A percentile compares a stretch with the other conserved stretches of the same genome.
phyloP scores from a whole-genome alignment of 768 basidiomycete genomes.

The Sarcodon sp. region DNA sequence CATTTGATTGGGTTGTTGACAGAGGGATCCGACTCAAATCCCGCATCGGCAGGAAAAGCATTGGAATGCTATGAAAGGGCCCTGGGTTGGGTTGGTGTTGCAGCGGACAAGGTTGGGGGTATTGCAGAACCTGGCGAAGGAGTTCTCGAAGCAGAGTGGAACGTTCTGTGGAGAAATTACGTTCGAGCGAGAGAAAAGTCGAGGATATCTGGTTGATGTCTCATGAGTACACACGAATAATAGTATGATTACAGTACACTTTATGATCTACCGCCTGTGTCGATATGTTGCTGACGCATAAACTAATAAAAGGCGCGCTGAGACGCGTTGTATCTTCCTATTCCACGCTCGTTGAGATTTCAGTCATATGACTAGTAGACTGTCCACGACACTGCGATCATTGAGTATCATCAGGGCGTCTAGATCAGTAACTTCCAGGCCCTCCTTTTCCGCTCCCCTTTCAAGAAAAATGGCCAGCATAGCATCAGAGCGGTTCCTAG shows the following conservation, averaged over 20 bases:
- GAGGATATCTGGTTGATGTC: no score
- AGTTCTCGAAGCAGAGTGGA: slow-evolving; percentile 49
- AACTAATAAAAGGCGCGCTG: no score
- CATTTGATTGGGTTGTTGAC: slow-evolving; percentile 55
- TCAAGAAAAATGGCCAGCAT: slow-evolving; percentile 20
- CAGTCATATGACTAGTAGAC: no score
- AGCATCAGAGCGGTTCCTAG: slow-evolving; percentile 49
- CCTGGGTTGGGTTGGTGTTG: slow-evolving; percentile 49
- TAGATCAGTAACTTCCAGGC: no score
- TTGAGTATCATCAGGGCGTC: no score
- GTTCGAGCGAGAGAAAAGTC: slow-evolving; percentile 24
- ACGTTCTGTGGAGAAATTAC: slow-evolving; percentile 46
- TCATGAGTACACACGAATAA: no score
- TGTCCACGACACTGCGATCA: no score
- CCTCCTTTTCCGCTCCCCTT: background rate
- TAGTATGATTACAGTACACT: no score
- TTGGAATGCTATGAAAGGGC: slow-evolving; percentile 59
- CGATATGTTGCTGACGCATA: no score
- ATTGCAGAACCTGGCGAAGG: slow-evolving; percentile 33
- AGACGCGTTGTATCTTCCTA: no score
- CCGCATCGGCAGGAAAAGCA: slow-evolving; percentile 25
- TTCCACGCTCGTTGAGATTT: no score
- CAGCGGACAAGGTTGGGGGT: slow-evolving; percentile 21
- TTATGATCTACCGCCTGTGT: no score
- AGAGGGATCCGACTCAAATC: slow-evolving; percentile 23